A percentile compares a stretch with the other conserved stretches of the same genome.
phyloP scores from a whole-genome alignment of 352 stramenopile genomes.

The Phytophthora sp. region DNA sequence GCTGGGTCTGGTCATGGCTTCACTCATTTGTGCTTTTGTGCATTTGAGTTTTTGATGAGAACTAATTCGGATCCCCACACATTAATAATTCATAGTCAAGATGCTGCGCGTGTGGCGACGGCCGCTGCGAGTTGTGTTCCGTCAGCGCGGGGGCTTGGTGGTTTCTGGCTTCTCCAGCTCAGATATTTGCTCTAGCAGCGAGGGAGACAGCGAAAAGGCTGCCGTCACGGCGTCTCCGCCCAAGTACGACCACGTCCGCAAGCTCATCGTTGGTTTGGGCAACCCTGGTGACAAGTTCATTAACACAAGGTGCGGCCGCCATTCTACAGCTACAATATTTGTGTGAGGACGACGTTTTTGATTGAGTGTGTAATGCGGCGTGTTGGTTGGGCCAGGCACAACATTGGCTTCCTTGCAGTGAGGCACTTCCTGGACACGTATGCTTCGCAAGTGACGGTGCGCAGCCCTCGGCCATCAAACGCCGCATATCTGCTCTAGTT shows the following conservation, averaged over 20 bases:
- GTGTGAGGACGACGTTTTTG: not conserved
- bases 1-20: slow-evolving; percentile 1
- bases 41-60: not conserved
- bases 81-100: not conserved
- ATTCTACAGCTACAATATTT: not conserved
- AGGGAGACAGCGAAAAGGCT: not conserved
- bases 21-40: slow-evolving; percentile 3
- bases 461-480: slow-evolving; percentile 2
- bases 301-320: slow-evolving; percentile 62
- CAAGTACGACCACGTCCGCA: slow-evolving; percentile 77
- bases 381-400: slow-evolving; percentile 61
- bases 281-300: slow-evolving; percentile 86
- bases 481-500: not conserved
- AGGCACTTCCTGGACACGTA: slow-evolving; percentile 77
- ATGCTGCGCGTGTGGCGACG: slow-evolving; percentile 31
- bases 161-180: slow-evolving; percentile 17
- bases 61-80: slow-evolving; percentile 8
- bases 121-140: not conserved
- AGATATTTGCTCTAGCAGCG: not conserved
- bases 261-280: slow-evolving; percentile 84
- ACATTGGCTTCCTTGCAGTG: slow-evolving; percentile 74
- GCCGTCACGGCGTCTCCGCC: slow-evolving; percentile 3
- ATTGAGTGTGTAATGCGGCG: not conserved
- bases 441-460: slow-evolving; percentile 62
- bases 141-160: slow-evolving; percentile 17